Base-by-base conservation (phyloP, 2,329 filamentous ascomycete species). In the Didymella pomorum region DNA sequence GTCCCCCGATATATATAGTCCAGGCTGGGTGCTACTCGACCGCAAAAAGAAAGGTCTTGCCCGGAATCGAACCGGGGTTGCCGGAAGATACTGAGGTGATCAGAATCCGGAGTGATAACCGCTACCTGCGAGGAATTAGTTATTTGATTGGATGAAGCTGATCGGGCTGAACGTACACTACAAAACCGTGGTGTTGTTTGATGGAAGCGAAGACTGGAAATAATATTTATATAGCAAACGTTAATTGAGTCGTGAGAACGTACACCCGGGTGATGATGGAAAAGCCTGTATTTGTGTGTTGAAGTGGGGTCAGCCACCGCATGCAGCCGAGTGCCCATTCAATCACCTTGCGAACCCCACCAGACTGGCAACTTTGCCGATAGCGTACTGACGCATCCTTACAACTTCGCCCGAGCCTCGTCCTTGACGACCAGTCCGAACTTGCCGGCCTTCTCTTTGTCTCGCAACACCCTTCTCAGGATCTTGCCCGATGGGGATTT, bases 401-500 rank as follows among this genome's bases (percentile, higher is more conserved):
- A 81, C 66, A 82, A 62, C 70, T 76, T 81, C n/a, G 79, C 76
- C 71, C 55, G 60, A 28, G 25, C 53, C 41, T 63, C 69, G 41
- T 68, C 68, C 44, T 64, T 65, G 26, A 73, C 68, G 16, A 69
- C 64, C 26, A 71, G 46, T 46, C 67, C 66, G 18, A 54, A 60
- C 28, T 57, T 47, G 14, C 60, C 52, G 14, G 43, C 47, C 67
- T 76, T 74, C 52, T 77, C 76, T 65, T 74, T 77, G n/a, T 77
- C 75, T 66, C 79, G 77, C 63, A 82, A 58, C 23, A 81, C 69
- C 26, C 80, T 68, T 60, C 81, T 71, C 63, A 83, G 52, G 43
- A 83, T 82, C 75, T 83, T 82, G 1, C 81, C 81, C 39, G 74
- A 78, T 0, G 77, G 75, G 39, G 76, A 79, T 74, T 82, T 83